Evolutionary conservation across 2,329 filamentous ascomycete species (phyloP), one percentile per base, ranked within the genome.

Genomic region (Calonectria honghensis): DNA sequence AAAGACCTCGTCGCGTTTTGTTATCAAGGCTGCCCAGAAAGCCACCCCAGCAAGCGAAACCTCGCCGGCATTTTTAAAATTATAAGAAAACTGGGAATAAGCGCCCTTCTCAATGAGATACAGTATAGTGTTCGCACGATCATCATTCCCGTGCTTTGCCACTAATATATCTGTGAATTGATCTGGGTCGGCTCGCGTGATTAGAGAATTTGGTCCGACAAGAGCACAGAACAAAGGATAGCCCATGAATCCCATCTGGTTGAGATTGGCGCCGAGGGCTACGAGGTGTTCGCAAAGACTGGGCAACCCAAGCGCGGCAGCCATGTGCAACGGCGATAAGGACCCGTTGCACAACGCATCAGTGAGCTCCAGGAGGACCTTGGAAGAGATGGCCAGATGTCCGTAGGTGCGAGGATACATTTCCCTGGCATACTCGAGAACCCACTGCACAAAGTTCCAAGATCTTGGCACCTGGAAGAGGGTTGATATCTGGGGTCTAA

Each of bases 401-500:
- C 82, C 79, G 6, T 81, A 78, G 0, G 72, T 73, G 1, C 76
- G 73, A 1, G 85, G 84, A 67, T 79, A 84, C 3, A 74, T 80
- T 27, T 80, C 76, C 27, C 82, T 78, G 1, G 80, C 81, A 72
- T 84, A 85, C 57, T 85, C 84, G 27, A 86, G 72, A 4, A 79
- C 77, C 85, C 85, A 86, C 27, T 85, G 84, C 13, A 83, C 80
- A 39, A 86, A 85, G 72, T 81, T 83, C 61, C 78, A 81, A 0
- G 80, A 76, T 29, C 75, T 80, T 0, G 79, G 70, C 0, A 72
- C 57, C 2, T 75, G 71, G 63, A 86, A 85, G 6, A 86, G 78
- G 9, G 75, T 67, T 13, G 76, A 76, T 16, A 85, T 77, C 18
- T 82, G 76, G 0, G 78, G 59, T 41, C 76, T 45, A 3, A 85